A percentile compares a stretch with the other conserved stretches of the same genome.
Conservation (phyloP, 2,329 filamentous ascomycete species). For the Alternaria conjuncta region DNA sequence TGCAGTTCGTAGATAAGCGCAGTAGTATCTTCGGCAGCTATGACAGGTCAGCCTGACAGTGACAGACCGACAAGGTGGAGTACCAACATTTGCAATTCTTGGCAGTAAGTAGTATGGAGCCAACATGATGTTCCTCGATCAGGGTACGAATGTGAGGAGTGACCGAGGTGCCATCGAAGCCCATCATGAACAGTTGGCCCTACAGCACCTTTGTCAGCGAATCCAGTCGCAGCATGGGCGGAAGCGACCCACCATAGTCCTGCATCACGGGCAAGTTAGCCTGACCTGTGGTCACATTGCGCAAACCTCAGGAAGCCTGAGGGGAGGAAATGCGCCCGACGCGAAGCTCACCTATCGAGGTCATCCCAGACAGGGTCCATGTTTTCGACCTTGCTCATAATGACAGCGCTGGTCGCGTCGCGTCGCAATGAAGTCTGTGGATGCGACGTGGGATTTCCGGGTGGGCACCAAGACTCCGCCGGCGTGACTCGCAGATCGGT, state of each 20-base stretch:
- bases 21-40: slow-evolving; percentile 90
- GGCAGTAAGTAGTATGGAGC: slow-evolving; percentile 82
- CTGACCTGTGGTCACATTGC: slow-evolving; percentile 32
- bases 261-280: slow-evolving; percentile 49
- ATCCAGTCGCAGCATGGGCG: slow-evolving; percentile 21
- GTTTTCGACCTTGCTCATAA: slow-evolving; percentile 53
- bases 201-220: slow-evolving; percentile 57
- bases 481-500: slow-evolving; percentile 44
- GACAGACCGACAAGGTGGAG: slow-evolving; percentile 5
- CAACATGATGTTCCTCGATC: slow-evolving; percentile 85
- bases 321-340: slow-evolving; percentile 15
- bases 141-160: slow-evolving; percentile 81
- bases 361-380: slow-evolving; percentile 70
- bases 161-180: slow-evolving; percentile 83
- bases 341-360: slow-evolving; percentile 70
- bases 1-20: slow-evolving; percentile 89
- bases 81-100: slow-evolving; percentile 82
- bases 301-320: slow-evolving; percentile 20
- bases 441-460: slow-evolving; percentile 30
- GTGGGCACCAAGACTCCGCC: slow-evolving; percentile 34
- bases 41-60: slow-evolving; percentile 30
- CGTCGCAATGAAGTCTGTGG: slow-evolving; percentile 18
- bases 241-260: slow-evolving; percentile 51
- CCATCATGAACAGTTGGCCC: slow-evolving; percentile 81
- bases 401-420: slow-evolving; percentile 58